A percentile compares a stretch with the other conserved stretches of the same genome.
These are phyloP conservation scores for Fusarium humuli DNA, from an alignment of 2,329 filamentous ascomycete genomes.

Conservation along the genomic window DNA sequence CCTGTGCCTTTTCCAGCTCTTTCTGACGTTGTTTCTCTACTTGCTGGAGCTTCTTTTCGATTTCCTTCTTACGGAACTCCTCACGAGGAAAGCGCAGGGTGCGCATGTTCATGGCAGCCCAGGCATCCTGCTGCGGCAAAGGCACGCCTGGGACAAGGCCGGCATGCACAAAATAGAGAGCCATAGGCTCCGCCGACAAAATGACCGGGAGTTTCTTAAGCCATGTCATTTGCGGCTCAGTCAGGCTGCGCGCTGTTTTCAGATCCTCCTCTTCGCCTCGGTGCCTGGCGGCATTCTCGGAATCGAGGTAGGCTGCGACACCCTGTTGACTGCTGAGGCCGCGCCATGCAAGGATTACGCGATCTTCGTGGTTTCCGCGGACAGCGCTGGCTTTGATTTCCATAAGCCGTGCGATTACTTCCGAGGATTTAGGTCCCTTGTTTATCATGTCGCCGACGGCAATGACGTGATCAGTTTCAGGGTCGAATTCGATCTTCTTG, in stretches of 20 bases:
- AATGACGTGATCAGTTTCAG: conserved; percentile 74
- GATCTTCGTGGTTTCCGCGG: conserved; percentile 93
- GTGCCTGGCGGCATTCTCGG: conserved; percentile 44
- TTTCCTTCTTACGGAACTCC: conserved; percentile 54
- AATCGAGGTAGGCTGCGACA: conserved; percentile 46
- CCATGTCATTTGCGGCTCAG: conserved; percentile 73
- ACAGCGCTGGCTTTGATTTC: conserved; percentile 81
- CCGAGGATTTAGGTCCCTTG: conserved; percentile 86
- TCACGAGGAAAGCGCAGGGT: conserved; percentile 71
- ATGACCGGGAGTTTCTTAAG: conserved; percentile 81
- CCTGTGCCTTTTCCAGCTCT: conserved; percentile 32
- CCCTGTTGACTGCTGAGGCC: conserved; percentile 43
- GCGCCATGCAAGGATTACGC: conserved; percentile 75
- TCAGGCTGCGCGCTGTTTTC: conserved; percentile 66
- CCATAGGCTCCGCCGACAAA: conserved; percentile 74
- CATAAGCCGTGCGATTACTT: conserved; percentile 81
- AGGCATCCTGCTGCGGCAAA: conserved; percentile 78
- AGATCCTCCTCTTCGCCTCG: conserved; percentile 57
- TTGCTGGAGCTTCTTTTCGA: conserved; percentile 42
- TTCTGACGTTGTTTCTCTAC: conserved; percentile 37
- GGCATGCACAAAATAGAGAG: conserved; percentile 81
- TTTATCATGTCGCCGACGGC: conserved; percentile 83
- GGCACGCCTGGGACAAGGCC: conserved; percentile 82
- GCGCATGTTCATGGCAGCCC: conserved; percentile 92
- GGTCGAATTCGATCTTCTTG: conserved; percentile 71